Base-by-base conservation (phyloP, 805 yeast species). In the Candida tallmaniae region DNA sequence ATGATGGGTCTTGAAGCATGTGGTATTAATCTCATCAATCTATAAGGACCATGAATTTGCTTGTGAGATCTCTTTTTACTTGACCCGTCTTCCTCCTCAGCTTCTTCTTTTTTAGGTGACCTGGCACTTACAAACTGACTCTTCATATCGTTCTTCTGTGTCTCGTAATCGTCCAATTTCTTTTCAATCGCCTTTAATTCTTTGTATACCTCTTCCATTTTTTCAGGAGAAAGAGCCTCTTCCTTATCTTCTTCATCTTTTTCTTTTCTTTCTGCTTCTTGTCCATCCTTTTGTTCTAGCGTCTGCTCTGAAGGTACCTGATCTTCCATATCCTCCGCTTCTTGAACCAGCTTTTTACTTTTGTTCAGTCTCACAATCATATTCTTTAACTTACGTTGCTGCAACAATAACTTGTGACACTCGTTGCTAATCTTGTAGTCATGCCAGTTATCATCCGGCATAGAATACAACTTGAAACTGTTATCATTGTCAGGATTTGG, bases 1-100 rank as follows among this genome's bases (percentile, higher is more conserved):
- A 84, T 66, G 8, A 84, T 65, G 9, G 90, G 93, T 56, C 95
- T 72, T 11, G 93, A 66, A 6, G 90, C 88, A 55, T 84, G 95
- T 4, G 95, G 95, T 23, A 84, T 60, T 32, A 84, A 62, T 59
- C 95, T 74, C 80, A 84, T 76, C 44, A 84, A 62, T 52, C 95
- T 68, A 59, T 84, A 84, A 8, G 93, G 90, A 5, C 95, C 95
- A 49, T 83, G 88, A 16, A 83, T 76, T 42, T 78, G 80, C 46
- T 74, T 76, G 47, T 65, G 71, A 20, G 48, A 47, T 44, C 70
- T 66, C 40, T 62, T 62, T 33, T 52, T 46, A 9, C 27, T 29
- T 8, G 38, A 38, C 11, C 36, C 38, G 5, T 40, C 47, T 24
- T 51, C 48, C 13, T 36, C 45, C 23, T 40, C 39, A 13, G 28